Conservation (phyloP, 2,329 filamentous ascomycete species). For the Pseudophaeomoniella oleicola region DNA sequence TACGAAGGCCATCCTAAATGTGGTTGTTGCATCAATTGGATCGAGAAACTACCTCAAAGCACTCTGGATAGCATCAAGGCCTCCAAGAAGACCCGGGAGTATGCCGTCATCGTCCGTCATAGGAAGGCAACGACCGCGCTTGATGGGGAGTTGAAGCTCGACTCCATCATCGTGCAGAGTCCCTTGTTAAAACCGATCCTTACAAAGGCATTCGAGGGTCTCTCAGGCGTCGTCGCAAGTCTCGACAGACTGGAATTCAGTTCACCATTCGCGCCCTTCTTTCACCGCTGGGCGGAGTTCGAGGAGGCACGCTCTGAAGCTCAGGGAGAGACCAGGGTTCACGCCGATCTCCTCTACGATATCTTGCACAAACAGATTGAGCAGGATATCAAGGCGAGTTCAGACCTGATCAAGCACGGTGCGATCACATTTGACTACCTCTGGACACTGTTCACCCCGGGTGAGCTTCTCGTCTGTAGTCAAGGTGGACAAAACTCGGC, state of each 20-base stretch:
- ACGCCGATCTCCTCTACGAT: slow-evolving; percentile 31
- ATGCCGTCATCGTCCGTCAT: slow-evolving; percentile 40
- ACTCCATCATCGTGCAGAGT: slow-evolving; percentile 51
- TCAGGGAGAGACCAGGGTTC: slow-evolving; percentile 27
- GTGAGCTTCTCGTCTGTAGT: not conserved
- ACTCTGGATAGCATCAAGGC: slow-evolving; percentile 41
- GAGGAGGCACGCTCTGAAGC: slow-evolving; percentile 23
- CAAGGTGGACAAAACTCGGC: not conserved
- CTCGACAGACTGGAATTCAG: slow-evolving; percentile 47
- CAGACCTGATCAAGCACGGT: not conserved
- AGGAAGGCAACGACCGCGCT: slow-evolving; percentile 41
- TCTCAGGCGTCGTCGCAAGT: slow-evolving; percentile 44
- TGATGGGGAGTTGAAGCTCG: slow-evolving; percentile 23
- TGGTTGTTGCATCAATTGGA: slow-evolving; percentile 24
- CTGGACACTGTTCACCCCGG: slow-evolving; percentile 7
- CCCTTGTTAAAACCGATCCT: slow-evolving; percentile 45
- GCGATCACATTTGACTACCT: slow-evolving; percentile 5
- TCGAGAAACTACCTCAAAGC: slow-evolving; percentile 39
- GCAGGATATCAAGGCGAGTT: not conserved
- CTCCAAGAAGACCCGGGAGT: slow-evolving; percentile 47
- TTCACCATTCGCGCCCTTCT: slow-evolving; percentile 47
- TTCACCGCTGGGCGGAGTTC: slow-evolving; percentile 47
- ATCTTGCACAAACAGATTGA: slow-evolving; percentile 35
- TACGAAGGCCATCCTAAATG: slow-evolving; percentile 1
- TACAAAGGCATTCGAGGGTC: slow-evolving; percentile 38